These are phyloP conservation scores for Botrytis paeoniae DNA, from an alignment of 2,329 filamentous ascomycete genomes.

Conservation along the genomic window DNA sequence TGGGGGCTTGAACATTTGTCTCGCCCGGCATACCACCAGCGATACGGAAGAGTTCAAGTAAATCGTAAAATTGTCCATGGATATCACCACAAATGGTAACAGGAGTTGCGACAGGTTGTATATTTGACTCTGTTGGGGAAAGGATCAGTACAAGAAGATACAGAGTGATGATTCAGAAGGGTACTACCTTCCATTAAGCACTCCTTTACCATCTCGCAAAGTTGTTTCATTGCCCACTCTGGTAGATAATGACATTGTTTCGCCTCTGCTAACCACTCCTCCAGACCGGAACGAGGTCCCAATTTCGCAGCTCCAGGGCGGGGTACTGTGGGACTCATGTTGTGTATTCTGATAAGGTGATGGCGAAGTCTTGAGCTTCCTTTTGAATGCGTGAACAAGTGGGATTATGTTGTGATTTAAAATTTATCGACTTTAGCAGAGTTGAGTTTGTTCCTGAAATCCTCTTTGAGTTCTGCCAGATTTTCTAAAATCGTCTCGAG, in stretches of 20 bases:
- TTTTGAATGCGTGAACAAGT: neutral
- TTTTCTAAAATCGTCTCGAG: conserved; percentile 1
- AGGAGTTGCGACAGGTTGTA: conserved; percentile 93
- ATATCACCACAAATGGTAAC: conserved; percentile 98
- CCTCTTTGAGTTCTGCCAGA: neutral
- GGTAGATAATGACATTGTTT: conserved; percentile 97
- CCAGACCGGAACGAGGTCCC: conserved; percentile 76
- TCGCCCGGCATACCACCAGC: conserved; percentile 95
- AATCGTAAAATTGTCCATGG: conserved; percentile 97
- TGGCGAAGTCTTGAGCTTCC: neutral
- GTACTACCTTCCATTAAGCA: conserved; percentile 92
- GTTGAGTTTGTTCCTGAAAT: neutral
- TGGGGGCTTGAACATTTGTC: conserved; percentile 64
- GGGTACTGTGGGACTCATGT: conserved; percentile 45
- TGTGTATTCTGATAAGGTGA: neutral
- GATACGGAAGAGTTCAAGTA: conserved; percentile 94
- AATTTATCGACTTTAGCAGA: neutral
- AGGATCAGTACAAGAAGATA: conserved; percentile 26
- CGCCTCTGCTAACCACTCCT: conserved; percentile 95
- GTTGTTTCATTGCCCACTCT: conserved; percentile 94
- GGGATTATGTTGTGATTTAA: neutral
- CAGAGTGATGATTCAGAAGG: neutral
- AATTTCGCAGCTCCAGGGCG: conserved; percentile 89
- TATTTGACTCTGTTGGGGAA: conserved; percentile 78
- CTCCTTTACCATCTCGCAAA: conserved; percentile 98